Base-by-base conservation (phyloP, 2,329 filamentous ascomycete genomes). In the Tolypocladium pustulatum region DNA sequence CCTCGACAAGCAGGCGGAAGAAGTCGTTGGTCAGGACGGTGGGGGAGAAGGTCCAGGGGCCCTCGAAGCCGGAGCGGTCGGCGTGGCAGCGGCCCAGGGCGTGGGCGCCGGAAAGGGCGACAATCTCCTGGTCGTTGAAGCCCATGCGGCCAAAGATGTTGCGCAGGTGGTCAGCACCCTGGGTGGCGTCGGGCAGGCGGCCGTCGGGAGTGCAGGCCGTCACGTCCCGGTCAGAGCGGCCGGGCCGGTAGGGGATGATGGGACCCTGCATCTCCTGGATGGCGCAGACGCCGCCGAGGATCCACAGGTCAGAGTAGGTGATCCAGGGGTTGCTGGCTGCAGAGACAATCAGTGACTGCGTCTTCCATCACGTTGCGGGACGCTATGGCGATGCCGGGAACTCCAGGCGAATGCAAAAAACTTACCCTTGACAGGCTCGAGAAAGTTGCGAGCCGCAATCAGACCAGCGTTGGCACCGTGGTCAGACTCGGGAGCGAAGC, bases 181-280 rank as follows among this genome's bases (percentile, higher is more conserved):
- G 84, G 67, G 84, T 74, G 56, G 82, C 93, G 72, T 99, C 91
- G 63, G 92, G 82, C 36, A 85, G 81, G 74, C 93, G 91, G 65
- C 94, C 94, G 70, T 97, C 92, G 56, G 94, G 94, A 34, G 94
- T 96, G 84, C 92, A 97, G 73, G 86, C 90, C 60, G 86, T 76
- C 36, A 89, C 77, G 66, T 97, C 92, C 67, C 82, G 82, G 76
- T 99, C 93, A 60, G 75, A 63, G 68, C 93, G 91, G 69, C 93
- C 93, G 55, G 93, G 90, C 68, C 93, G 84, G 87, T 86, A 99
- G 61, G 91, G 90, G 66, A 99, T 86, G 68, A 80, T 77, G 62
- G 93, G 93, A 8, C 93, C 93, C 72, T 92, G 85, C 87, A 97
- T 93, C 78, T 99, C 93, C 78, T 97, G 93, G 72, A 97, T 86